Percentiles rank a stretch among this genome's conserved stretches.
phyloP scores from a whole-genome alignment of 2,329 filamentous ascomycete genomes.

The Colletotrichum tabaci region DNA sequence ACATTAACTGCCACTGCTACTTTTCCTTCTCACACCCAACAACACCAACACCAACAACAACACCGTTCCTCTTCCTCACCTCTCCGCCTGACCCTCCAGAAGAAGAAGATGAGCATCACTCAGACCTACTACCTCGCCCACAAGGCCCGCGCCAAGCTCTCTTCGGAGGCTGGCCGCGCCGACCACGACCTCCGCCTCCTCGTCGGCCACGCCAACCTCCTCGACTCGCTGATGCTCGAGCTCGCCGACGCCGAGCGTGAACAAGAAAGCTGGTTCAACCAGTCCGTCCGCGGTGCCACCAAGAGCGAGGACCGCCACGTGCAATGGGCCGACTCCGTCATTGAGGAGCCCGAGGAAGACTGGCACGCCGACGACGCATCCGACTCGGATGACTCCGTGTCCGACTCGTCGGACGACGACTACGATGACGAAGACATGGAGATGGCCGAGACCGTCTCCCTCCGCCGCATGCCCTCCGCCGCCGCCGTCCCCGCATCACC shows the following conservation, averaged over 20 bases:
- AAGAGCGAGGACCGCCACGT: conserved; percentile 75
- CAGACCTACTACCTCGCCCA: conserved; percentile 99
- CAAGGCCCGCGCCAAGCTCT: conserved; percentile 96
- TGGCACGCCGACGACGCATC: conserved; percentile 77
- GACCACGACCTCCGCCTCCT: conserved; percentile 96
- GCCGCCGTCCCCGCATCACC: conserved; percentile 39
- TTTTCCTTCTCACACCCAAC: conserved; percentile 42
- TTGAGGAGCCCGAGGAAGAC: conserved; percentile 81
- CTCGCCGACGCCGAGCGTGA: conserved; percentile 95
- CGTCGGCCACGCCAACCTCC: conserved; percentile 97
- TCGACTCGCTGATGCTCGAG: conserved; percentile 93
- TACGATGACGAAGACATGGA: conserved; percentile 72
- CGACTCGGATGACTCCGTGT: conserved; percentile 57
- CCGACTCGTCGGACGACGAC: conserved; percentile 58
- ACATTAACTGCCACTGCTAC: conserved; percentile 39
- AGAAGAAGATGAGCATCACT: conserved; percentile 94
- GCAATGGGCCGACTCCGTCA: conserved; percentile 87
- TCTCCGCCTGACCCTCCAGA: conserved; percentile 54
- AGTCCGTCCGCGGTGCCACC: conserved; percentile 85
- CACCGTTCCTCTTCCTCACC: conserved; percentile 55
- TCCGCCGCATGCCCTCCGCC: conserved; percentile 62
- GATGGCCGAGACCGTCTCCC: conserved; percentile 64
- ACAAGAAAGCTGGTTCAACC: conserved; percentile 98
- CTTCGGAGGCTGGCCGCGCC: conserved; percentile 87
- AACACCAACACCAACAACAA: conserved; percentile 20